Conservation (phyloP, 225 moss, liverwort and hornwort genomes). For the Climacium dendroides region DNA sequence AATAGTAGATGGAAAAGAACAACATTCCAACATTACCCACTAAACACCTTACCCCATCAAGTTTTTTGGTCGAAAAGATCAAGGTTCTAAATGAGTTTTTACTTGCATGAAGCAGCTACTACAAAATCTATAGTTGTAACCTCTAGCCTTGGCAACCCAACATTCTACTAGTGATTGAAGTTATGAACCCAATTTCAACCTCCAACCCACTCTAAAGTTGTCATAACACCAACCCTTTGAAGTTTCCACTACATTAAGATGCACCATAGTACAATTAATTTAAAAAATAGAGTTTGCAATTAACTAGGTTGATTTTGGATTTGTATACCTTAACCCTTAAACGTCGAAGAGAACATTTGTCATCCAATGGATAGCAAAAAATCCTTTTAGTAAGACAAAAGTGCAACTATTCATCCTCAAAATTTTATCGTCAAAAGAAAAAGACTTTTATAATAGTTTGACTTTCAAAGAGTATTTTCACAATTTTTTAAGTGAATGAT, state of each 20-base stretch:
- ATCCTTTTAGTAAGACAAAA: no score
- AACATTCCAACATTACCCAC: neutral
- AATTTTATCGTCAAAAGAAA: no score
- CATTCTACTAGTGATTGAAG: neutral
- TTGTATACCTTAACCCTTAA: no score
- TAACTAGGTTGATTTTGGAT: neutral
- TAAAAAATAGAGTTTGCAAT: neutral
- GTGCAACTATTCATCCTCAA: no score
- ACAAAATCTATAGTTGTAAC: neutral
- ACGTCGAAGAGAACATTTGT: no score
- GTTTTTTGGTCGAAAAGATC: fast-evolving
- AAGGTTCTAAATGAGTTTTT: neutral
- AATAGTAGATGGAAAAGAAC: no score
- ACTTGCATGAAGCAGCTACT: neutral
- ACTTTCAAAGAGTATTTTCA: no score
- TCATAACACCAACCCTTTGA: neutral
- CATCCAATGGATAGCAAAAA: no score
- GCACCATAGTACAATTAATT: no score
- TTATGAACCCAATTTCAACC: neutral
- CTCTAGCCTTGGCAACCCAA: neutral
- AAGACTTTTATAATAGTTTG: no score
- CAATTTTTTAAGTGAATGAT: no score
- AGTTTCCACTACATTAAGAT: neutral
- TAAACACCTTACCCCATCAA: neutral
- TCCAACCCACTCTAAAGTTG: neutral